Evolutionary conservation across 2,329 filamentous ascomycete genomes (phyloP), one percentile per base, ranked within the genome.

Genomic region (Didymella sp.): DNA sequence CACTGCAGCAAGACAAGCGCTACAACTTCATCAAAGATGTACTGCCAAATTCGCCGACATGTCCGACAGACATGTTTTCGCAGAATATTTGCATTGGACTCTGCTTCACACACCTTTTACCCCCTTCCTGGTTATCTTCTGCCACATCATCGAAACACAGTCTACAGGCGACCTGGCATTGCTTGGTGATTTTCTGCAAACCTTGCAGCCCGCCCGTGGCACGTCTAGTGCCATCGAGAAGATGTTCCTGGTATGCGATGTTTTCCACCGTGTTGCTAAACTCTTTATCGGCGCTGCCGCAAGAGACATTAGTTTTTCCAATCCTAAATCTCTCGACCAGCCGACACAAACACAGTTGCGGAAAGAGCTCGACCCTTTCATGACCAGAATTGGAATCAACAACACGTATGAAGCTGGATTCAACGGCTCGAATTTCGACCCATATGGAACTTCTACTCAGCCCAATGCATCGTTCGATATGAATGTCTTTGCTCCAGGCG

Each of bases 141-240:
- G 50, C 21, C 56, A 79, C 17, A 66, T 78, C 25, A 76, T 71
- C 31, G 78, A 76, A 73, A 59, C 50, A 71, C 51, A 57, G 60
- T 60, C 45, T 12, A 46, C 48, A 1, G 50, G 44, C 27, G 47
- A 54, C 17, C 43, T 59, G 27, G 42, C 53, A 6, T 30, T 56
- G 48, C 58, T 57, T 6, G 47, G 40, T 19, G 53, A 52, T 12
- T 60, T 59, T 6, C 24, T 57, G 21, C 46, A 57, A 9, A 50
- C 49, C 11, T 28, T 60, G 2, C 48, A 57, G 28, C 58, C 56
- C n/a, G 56, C 51, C 4, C 56, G 56, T 9, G 51, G 50, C 28
- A 43, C 30, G 17, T 59, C 56, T 1, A 59, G 47, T 15, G 50
- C 50, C 22, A 48, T 59, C 7, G 56, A 59, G 17, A 59, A 59